These are phyloP conservation scores for Candida adriatica DNA, from an alignment of 805 yeast species.

Conservation along the genomic window DNA sequence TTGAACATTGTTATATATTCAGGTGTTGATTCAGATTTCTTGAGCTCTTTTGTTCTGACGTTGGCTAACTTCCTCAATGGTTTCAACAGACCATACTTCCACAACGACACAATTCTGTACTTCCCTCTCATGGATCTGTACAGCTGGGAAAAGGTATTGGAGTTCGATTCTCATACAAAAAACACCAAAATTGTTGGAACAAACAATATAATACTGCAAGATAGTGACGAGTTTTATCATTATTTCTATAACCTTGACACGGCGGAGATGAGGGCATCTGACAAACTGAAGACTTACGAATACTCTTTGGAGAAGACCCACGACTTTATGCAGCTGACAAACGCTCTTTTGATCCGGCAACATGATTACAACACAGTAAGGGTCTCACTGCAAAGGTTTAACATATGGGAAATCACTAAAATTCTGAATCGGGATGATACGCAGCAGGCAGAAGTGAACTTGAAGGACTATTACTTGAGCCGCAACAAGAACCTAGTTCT, in stretches of 20 bases:
- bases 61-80: conserved; percentile 34
- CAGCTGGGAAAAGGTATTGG: conserved; percentile 38
- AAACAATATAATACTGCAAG: conserved; percentile 56
- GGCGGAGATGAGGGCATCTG: conserved; percentile 25
- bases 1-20: conserved; percentile 35
- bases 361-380: conserved; percentile 25
- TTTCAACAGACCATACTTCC: conserved; percentile 36
- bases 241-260: conserved; percentile 53
- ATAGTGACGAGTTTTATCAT: conserved; percentile 51
- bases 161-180: conserved; percentile 16
- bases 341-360: conserved; percentile 11
- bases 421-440: conserved; percentile 17
- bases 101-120: conserved; percentile 33
- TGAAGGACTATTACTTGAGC: conserved; percentile 26
- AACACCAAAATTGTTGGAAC: conserved; percentile 52
- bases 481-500: conserved; percentile 26
- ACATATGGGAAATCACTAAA: conserved; percentile 27
- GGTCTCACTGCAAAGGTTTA: conserved; percentile 24
- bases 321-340: conserved; percentile 15
- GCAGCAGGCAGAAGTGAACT: conserved; percentile 16
- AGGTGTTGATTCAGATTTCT: conserved; percentile 31
- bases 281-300: conserved; percentile 10
- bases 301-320: conserved; percentile 16
- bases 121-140: conserved; percentile 61
- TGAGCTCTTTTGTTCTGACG: conserved; percentile 35